Evolutionary conservation across 495 filamentous ascomycete genomes (phyloP), one percentile per base, ranked within the genome.

Genomic region (Sphaerosporella brunnea): DNA sequence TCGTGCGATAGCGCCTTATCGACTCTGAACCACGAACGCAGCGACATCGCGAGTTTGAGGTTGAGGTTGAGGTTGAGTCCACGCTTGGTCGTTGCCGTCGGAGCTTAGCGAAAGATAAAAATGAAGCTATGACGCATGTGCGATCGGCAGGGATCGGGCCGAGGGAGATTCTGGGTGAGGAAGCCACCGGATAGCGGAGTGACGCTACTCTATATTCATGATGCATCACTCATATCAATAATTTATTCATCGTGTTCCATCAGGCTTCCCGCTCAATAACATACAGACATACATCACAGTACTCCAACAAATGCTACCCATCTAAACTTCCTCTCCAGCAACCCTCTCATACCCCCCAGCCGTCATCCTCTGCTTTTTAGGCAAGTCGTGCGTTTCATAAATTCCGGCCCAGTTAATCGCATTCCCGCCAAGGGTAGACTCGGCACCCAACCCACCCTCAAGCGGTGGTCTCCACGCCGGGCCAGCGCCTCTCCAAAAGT

Each of bases 401-500:
- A 96, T 76, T 28, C 71, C 74, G 18, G 82, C 79, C 62, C 94
- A 97, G 62, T 94, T 82, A 45, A 97, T 73, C 13, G 68, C 55
- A 52, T 82, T 73, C 11, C 90, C 88, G 9, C 75, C 84, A 3
- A 97, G 64, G 64, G 84, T 69, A 1, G 76, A 84, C 21, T 73
- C 68, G 15, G 28, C 43, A 7, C 11, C 28, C n/a, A 46, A 8
- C 23, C 43, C 43, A 21, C 43, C 43, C 15, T 32, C 43, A 11
- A 46, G 19, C 8, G 43, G 43, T 28, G 43, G 43, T 23, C 43
- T 34, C 43, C 43, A 46, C 25, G 43, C 2, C n/a, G 2, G 11
- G n/a, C 10, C 15, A 15, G 25, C 9, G 86, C 15, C 90, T 55
- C 82, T 84, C 83, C 84, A 97, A 63, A 97, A 97, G 63, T 97